Percentiles rank a stretch among this genome's conserved stretches.
phyloP scores from a whole-genome alignment of 2,329 filamentous ascomycete species.

The Byssoonygena ceratinophila region DNA sequence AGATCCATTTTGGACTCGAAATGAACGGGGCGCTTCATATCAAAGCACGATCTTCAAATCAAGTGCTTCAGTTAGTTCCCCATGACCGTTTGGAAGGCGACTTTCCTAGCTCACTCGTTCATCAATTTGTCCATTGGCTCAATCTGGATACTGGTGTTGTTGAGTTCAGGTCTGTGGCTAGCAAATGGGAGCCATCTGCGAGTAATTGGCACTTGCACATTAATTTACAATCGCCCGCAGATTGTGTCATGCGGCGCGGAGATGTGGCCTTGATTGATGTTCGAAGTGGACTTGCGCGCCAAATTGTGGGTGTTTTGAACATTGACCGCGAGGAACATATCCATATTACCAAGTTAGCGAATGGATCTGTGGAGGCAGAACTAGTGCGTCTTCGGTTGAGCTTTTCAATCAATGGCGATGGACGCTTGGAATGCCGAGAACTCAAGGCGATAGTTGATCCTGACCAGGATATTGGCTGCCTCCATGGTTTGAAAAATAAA shows the following conservation, averaged over 20 bases:
- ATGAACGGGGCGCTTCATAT: conserved; percentile 17
- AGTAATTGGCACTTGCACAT: conserved; percentile 25
- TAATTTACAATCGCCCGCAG: conserved; percentile 20
- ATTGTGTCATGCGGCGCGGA: neutral
- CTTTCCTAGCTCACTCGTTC: conserved; percentile 26
- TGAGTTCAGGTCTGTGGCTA: conserved; percentile 21
- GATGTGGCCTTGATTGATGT: neutral
- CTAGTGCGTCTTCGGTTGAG: conserved; percentile 40
- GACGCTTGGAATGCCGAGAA: conserved; percentile 8
- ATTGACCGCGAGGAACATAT: neutral
- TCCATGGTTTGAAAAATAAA: conserved; percentile 21
- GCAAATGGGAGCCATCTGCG: conserved; percentile 21
- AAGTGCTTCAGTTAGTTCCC: conserved; percentile 21
- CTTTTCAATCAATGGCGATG: conserved; percentile 27
- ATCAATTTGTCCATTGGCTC: conserved; percentile 39
- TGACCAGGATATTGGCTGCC: conserved; percentile 20
- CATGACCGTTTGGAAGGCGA: conserved; percentile 15
- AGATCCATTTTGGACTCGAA: conserved; percentile 20
- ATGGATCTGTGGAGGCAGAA: conserved; percentile 24
- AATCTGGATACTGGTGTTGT: conserved; percentile 19
- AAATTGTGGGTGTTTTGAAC: neutral
- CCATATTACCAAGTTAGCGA: neutral
- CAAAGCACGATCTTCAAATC: conserved; percentile 9
- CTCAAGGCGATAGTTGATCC: conserved; percentile 16
- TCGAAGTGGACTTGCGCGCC: neutral